These are phyloP conservation scores for Aristolochia fimbriata DNA, from an alignment of 164 flowering plant species.

Conservation along the genomic window DNA sequence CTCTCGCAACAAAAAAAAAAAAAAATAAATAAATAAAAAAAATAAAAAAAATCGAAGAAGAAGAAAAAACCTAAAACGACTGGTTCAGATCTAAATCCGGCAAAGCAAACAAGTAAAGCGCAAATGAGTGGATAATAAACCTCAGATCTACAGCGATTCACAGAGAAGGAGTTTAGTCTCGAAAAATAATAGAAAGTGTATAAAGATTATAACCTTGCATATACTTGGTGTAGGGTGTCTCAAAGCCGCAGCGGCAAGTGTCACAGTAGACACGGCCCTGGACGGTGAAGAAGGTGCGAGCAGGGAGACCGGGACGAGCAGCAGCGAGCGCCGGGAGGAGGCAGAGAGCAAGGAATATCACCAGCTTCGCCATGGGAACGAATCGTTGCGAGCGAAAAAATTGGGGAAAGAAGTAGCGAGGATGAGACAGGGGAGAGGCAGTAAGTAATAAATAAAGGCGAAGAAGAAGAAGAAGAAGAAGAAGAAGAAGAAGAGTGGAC, in stretches of 20 bases:
- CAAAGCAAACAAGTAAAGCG: not conserved
- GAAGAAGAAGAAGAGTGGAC: no score
- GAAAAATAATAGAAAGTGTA: no score
- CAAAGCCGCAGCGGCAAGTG: conserved; percentile 61
- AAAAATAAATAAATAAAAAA: no score
- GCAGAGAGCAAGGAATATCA: conserved; percentile 30
- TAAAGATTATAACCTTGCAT: conserved; percentile 27
- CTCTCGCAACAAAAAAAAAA: no score
- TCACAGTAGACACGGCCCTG: conserved; percentile 61
- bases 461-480: no score
- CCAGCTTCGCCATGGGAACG: conserved; percentile 25
- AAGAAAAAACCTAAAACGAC: no score
- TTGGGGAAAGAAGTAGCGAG: no score
- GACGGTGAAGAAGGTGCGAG: conserved; percentile 19
- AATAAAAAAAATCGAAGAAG: no score
- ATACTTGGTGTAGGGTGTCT: conserved; percentile 49
- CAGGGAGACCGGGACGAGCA: conserved; percentile 18
- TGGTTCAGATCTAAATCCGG: no score
- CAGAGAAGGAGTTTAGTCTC: no score
- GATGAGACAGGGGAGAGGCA: not conserved
- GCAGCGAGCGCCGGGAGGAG: conserved; percentile 34
- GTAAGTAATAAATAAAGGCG: no score
- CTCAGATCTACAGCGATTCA: not conserved
- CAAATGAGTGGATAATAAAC: not conserved
- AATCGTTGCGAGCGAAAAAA: no score